Evolutionary conservation across 2,329 filamentous ascomycete species (phyloP).

Genomic region (Alternaria panax): DNA sequence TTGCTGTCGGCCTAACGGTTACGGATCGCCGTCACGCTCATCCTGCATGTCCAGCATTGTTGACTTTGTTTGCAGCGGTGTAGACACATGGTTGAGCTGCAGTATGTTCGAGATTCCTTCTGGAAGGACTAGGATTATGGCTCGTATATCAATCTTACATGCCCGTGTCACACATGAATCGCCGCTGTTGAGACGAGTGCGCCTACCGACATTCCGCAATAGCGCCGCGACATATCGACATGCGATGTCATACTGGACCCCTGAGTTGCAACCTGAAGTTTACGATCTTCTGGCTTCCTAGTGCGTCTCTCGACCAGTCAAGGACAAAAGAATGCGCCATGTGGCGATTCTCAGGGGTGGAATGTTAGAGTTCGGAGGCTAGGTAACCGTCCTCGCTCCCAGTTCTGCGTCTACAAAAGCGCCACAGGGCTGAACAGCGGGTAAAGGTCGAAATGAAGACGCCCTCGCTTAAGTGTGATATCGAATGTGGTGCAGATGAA

Average conservation of each 20-base stretch:
- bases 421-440: conserved; percentile 9
- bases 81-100: background rate
- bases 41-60: background rate
- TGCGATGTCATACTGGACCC: conserved; percentile 4
- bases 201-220: conserved; percentile 2
- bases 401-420: conserved; percentile 1
- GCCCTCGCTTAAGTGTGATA: conserved; percentile 8
- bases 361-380: conserved; percentile 2
- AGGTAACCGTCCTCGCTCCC: conserved; percentile 14
- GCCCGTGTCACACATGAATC: conserved; percentile 6
- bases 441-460: conserved; percentile 7
- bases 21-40: background rate
- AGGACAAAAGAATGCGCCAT: background rate
- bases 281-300: background rate
- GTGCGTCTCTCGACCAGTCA: conserved; percentile 1
- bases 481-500: conserved; percentile 4
- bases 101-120: background rate
- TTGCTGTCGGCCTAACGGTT: conserved; percentile 3
- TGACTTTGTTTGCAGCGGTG: conserved; percentile 7
- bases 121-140: background rate
- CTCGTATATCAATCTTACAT: conserved; percentile 8
- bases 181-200: conserved; percentile 2
- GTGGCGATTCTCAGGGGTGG: conserved; percentile 6
- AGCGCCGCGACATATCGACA: background rate
- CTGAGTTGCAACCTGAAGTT: conserved; percentile 1